Percentiles rank a stretch among this genome's conserved stretches.
phyloP scores from a whole-genome alignment of 2,329 filamentous ascomycete genomes.

The Trichoderma sp. region DNA sequence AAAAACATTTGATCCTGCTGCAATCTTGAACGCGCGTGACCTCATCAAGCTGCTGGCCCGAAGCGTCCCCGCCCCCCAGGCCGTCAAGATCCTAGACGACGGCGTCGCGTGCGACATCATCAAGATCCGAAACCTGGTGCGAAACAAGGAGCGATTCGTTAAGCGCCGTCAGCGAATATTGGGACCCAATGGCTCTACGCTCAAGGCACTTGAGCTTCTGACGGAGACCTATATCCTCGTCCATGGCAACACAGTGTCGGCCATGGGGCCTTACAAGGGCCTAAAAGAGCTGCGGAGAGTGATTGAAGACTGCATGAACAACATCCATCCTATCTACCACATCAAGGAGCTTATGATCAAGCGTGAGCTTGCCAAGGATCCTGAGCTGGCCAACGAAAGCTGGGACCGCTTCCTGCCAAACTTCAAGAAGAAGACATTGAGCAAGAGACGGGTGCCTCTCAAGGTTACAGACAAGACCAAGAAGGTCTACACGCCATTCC shows the following conservation, averaged over 20 bases:
- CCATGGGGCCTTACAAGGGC: slow-evolving; percentile 89
- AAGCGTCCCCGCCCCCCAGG: slow-evolving; percentile 89
- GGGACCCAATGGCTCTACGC: slow-evolving; percentile 83
- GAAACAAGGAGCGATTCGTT: slow-evolving; percentile 92
- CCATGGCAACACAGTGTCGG: slow-evolving; percentile 91
- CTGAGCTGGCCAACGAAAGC: slow-evolving; percentile 78
- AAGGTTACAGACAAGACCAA: slow-evolving; percentile 90
- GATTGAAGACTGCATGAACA: slow-evolving; percentile 94
- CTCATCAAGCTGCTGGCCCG: slow-evolving; percentile 89
- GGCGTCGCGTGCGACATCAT: slow-evolving; percentile 90
- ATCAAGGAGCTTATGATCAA: slow-evolving; percentile 83
- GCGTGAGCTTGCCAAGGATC: slow-evolving; percentile 85
- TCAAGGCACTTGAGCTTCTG: slow-evolving; percentile 90
- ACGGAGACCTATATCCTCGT: slow-evolving; percentile 92
- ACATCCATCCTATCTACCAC: slow-evolving; percentile 91
- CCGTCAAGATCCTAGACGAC: slow-evolving; percentile 91
- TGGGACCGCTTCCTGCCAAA: slow-evolving; percentile 97
- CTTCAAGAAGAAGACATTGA: slow-evolving; percentile 91
- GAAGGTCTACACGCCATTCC: slow-evolving; percentile 96
- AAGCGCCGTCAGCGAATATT: slow-evolving; percentile 92
- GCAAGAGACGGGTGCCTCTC: slow-evolving; percentile 75
- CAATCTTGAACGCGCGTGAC: slow-evolving; percentile 90
- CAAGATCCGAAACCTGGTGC: slow-evolving; percentile 86
- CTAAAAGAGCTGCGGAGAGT: slow-evolving; percentile 88
- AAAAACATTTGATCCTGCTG: slow-evolving; percentile 86